These are phyloP conservation scores for Cymbopogon flexuosus DNA, from an alignment of 202 grass and related monocot genomes.

Conservation along the genomic window DNA sequence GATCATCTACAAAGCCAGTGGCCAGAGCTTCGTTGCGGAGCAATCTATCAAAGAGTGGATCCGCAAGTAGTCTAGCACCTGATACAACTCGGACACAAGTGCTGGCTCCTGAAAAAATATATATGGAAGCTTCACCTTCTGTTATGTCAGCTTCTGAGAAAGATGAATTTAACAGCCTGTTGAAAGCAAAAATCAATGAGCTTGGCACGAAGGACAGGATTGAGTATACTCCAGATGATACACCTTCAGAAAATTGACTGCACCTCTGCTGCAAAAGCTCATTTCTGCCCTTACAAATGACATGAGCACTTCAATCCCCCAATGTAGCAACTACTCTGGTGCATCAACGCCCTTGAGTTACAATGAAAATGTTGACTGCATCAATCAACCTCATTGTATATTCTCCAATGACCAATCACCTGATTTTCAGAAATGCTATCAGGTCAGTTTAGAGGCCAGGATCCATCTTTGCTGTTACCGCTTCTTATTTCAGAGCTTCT, in stretches of 20 bases:
- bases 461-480: neutral
- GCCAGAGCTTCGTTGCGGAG: conserved; percentile 17
- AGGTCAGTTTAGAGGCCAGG: conserved; percentile 37
- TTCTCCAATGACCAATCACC: conserved; percentile 25
- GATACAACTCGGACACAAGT: neutral
- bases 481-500: neutral
- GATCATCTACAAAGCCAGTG: conserved; percentile 30
- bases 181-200: conserved; percentile 56
- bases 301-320: conserved; percentile 4
- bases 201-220: conserved; percentile 44
- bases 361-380: neutral
- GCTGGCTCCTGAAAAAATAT: neutral
- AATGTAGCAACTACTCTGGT: conserved; percentile 9
- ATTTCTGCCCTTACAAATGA: conserved; percentile 44
- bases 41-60: conserved; percentile 28
- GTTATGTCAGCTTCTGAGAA: conserved; percentile 26
- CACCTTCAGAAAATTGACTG: conserved; percentile 35
- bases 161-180: conserved; percentile 44
- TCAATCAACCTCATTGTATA: neutral
- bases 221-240: conserved; percentile 29
- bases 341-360: conserved; percentile 5
- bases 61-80: neutral
- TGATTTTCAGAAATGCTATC: conserved; percentile 22
- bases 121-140: neutral
- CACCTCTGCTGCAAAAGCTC: conserved; percentile 51